Evolutionary conservation across 2,329 filamentous ascomycete genomes (phyloP).

Genomic region (Clarireedia homoeocarpa): DNA sequence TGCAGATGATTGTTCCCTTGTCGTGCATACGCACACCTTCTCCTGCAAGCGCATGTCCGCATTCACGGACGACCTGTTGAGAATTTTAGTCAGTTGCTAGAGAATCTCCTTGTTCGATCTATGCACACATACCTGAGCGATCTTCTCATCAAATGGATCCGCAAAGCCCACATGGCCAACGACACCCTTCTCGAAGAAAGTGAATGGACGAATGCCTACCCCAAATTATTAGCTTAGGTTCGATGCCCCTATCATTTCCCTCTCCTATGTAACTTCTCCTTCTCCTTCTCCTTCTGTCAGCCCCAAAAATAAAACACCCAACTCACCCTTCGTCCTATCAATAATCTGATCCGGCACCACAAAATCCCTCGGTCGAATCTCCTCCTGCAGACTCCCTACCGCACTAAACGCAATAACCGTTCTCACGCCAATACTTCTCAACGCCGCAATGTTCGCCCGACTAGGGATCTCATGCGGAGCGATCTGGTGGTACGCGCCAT

Average conservation of each 20-base stretch:
- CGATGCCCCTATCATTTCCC: not conserved
- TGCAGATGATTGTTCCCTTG: slow-evolving; percentile 80
- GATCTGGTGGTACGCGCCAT: slow-evolving; percentile 80
- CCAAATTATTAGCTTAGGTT: not conserved
- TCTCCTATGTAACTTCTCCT: not conserved
- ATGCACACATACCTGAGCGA: slow-evolving; percentile 45
- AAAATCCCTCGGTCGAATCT: slow-evolving; percentile 93
- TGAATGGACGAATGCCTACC: slow-evolving; percentile 71
- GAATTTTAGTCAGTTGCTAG: not conserved
- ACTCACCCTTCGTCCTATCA: slow-evolving; percentile 77
- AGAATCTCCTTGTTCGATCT: not conserved
- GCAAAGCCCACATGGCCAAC: slow-evolving; percentile 94
- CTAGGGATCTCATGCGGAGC: slow-evolving; percentile 93
- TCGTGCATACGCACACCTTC: slow-evolving; percentile 81
- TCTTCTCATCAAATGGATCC: slow-evolving; percentile 79
- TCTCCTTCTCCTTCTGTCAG: not conserved
- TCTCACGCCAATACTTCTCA: slow-evolving; percentile 81
- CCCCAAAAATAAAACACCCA: not conserved
- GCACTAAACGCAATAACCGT: slow-evolving; percentile 91
- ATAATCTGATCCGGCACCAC: slow-evolving; percentile 95
- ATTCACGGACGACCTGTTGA: slow-evolving; percentile 59
- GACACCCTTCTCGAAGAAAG: slow-evolving; percentile 88
- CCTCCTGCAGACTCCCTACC: slow-evolving; percentile 84
- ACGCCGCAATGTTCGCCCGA: slow-evolving; percentile 96
- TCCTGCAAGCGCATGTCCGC: slow-evolving; percentile 68